Evolutionary conservation across 495 filamentous ascomycete genomes (phyloP), one percentile per base, ranked within the genome.

Genomic region (Lindgomyces ingoldianus): DNA sequence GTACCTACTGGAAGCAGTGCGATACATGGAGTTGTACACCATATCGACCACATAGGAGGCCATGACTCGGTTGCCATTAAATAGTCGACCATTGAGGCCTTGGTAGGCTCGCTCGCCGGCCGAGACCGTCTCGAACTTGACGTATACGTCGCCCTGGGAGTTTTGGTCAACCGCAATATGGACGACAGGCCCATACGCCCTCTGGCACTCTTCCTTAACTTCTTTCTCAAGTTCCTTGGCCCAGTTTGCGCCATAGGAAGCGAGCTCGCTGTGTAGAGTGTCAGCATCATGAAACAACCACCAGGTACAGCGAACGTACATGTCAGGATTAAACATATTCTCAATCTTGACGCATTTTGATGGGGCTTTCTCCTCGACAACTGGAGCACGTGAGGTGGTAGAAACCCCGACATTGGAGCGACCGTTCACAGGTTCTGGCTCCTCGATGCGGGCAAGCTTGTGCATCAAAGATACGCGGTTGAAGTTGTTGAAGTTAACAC

Each of bases 401-500:
- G 91, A 88, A 72, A 90, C 89, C 48, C 87, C 80, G 42, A 91
- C 81, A 70, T 87, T 83, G 72, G 87, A 84, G 53, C 89, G 86
- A 66, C 85, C 77, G 53, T 83, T 78, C 27, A 84, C 79, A 55
- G 90, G 84, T 73, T 96, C 92, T 83, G 97, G 93, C 4, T 29
- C 22, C 11, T 48, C 19, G 79, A 91, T 96, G 82, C 94, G 85
- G 61, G 93, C 94, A 75, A 98, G 89, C 79, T 96, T 96, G 76
- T 91, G 86, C 95, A 97, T 98, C 76, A 98, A 86, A 69, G 91
- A 88, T 79, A 97, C 92, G 77, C 95, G 89, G 83, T 89, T 93
- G 80, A 95, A 96, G 74, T 97, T 98, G 84, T 91, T 96, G 88
- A 97, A 97, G 77, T 97, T 98, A 74, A 98, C 92, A 73, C 95